A percentile compares a stretch with the other conserved stretches of the same genome.
Evolutionary conservation across 495 filamentous ascomycete species (phyloP).

Genomic region (Penicillium psychrofluorescens): DNA sequence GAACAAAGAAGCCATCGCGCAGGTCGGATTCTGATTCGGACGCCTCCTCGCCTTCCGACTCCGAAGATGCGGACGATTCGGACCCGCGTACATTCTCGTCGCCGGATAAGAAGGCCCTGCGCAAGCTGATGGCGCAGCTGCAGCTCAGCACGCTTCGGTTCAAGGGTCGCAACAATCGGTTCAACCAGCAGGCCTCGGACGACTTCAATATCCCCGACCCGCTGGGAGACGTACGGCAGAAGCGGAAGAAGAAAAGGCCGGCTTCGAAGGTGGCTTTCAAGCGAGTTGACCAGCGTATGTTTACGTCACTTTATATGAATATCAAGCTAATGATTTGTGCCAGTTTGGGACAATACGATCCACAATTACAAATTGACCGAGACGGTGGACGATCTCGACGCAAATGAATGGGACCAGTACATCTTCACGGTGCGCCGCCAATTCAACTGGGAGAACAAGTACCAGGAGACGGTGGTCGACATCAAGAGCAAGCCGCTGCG

Average conservation of each 20-base stretch:
- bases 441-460: slow-evolving; percentile 86
- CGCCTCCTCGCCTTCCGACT: slow-evolving; percentile 25
- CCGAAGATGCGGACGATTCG: slow-evolving; percentile 18
- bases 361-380: slow-evolving; percentile 81
- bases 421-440: slow-evolving; percentile 80
- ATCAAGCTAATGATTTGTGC: neutral
- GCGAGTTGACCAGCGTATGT: slow-evolving; percentile 69
- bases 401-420: slow-evolving; percentile 76
- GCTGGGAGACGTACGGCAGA: slow-evolving; percentile 8
- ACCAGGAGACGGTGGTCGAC: slow-evolving; percentile 68
- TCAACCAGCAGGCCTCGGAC: slow-evolving; percentile 20
- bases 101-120: slow-evolving; percentile 34
- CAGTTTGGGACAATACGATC: slow-evolving; percentile 68
- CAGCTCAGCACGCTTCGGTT: slow-evolving; percentile 43
- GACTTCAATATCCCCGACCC: slow-evolving; percentile 5
- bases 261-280: slow-evolving; percentile 72
- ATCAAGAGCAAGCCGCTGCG: slow-evolving; percentile 79
- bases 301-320: neutral
- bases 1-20: no score
- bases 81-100: slow-evolving; percentile 6
- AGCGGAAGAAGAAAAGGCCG: slow-evolving; percentile 38
- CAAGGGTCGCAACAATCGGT: slow-evolving; percentile 30
- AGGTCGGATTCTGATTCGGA: slow-evolving; percentile 18
- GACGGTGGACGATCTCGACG: slow-evolving; percentile 62
- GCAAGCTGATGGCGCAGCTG: slow-evolving; percentile 41